Percentiles rank a stretch among this genome's conserved stretches.
phyloP scores from a whole-genome alignment of 306 rosid genomes.

The Mucuna pruriens region DNA sequence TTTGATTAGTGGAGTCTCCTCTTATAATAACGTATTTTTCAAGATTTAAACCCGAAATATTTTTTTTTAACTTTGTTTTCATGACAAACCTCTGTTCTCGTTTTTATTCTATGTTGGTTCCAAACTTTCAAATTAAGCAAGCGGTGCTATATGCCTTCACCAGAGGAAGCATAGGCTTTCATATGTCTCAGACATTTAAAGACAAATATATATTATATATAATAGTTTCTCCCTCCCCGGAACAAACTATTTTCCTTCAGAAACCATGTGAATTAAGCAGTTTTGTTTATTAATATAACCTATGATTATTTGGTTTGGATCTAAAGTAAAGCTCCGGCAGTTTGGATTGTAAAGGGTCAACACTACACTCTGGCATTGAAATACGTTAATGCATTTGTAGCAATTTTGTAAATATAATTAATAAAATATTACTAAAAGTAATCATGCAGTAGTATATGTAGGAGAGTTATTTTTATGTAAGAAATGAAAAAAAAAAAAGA shows the following conservation, averaged over 20 bases:
- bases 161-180: background rate
- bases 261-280: slow-evolving; percentile 41
- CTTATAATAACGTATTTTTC: no score
- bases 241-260: background rate
- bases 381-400: no score
- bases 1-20: no score
- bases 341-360: slow-evolving; percentile 15
- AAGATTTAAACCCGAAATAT: no score
- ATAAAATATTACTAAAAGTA: no score
- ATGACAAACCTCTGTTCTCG: background rate
- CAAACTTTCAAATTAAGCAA: background rate
- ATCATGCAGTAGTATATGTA: no score
- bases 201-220: background rate
- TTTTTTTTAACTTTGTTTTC: no score
- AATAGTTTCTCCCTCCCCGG: background rate
- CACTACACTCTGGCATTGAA: background rate
- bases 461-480: background rate
- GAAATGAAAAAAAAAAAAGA: background rate
- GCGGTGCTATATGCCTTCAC: slow-evolving; percentile 8
- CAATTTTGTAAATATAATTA: no score
- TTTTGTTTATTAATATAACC: slow-evolving; percentile 14
- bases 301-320: slow-evolving; percentile 37
- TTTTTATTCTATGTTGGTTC: background rate
- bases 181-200: slow-evolving; percentile 15
- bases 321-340: slow-evolving; percentile 28